Base-by-base conservation (phyloP, 306 rosid species). In the Gastrolobium villosum region DNA sequence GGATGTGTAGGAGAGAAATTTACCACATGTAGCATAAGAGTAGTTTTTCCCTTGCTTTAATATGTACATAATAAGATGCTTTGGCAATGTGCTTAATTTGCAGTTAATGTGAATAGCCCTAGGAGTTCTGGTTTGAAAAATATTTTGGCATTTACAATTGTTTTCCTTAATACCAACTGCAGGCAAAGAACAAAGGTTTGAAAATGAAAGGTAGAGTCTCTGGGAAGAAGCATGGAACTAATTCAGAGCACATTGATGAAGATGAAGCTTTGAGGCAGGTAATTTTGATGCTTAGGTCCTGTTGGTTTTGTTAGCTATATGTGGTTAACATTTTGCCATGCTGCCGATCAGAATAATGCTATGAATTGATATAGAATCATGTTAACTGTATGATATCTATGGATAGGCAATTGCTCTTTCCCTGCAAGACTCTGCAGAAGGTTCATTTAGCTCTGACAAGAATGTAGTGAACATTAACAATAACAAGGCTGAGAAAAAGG, bases 321-420 rank as follows among this genome's bases (percentile, higher is more conserved):
- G 71, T 76, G 46, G 10, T 70, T 28, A 82, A 10, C 56, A 14
- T 66, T 40, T 83, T 76, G 26, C 49, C 10, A 26, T 68, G 43
- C 26, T 65, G 26, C 37, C 60, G 65, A 75, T 7, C 2, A 13
- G 43, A 61, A 48, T 13, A 46, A 30, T 63, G 53, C 13, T 35
- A 13, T 60, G 76, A 62, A 66, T 20, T 20, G 26, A 20, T 20
- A 20, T 44, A 52, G 68, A 82, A 57, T 52, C 37, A 75, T 68
- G n/a, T 66, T 82, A 67, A 61, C 73, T 75, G 11, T 71, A 45
- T 84, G 63, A 70, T 64, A 15, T 76, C 40, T 67, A 79, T 83
- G 54, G 44, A 56, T 84, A 95, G 99, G 98, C 98, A 44, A 91
- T 95, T 68, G 87, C 93, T 64, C 94, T 92, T 84, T 95, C 98